Evolutionary conservation across 2,329 filamentous ascomycete genomes (phyloP).

Genomic region (Akanthomyces dipterigenus): DNA sequence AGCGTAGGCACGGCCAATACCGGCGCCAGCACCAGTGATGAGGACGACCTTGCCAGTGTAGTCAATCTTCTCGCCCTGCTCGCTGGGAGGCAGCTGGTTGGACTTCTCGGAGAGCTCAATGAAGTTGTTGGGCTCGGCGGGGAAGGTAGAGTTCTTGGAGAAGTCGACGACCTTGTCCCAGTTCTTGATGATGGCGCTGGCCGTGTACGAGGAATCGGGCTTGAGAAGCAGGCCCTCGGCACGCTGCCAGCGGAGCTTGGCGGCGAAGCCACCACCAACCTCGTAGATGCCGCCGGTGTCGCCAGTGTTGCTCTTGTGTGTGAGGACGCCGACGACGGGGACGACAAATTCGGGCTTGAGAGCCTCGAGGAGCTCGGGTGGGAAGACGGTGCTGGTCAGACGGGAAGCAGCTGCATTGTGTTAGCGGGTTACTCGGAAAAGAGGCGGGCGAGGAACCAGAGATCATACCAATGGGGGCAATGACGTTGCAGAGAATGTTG

Average conservation of each 20-base stretch:
- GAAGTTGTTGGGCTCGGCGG: conserved; percentile 81
- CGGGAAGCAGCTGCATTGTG: conserved; percentile 65
- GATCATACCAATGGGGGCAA: conserved; percentile 67
- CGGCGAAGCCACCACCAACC: conserved; percentile 83
- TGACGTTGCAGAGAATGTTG: conserved; percentile 92
- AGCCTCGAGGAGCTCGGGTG: conserved; percentile 78
- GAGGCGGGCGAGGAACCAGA: neutral
- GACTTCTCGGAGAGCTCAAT: conserved; percentile 78
- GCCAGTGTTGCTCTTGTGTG: conserved; percentile 72
- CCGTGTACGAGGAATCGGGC: conserved; percentile 80
- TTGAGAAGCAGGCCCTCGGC: conserved; percentile 83
- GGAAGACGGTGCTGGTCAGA: conserved; percentile 95
- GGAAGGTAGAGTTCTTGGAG: conserved; percentile 68
- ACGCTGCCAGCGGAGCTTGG: conserved; percentile 94
- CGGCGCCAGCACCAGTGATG: conserved; percentile 81
- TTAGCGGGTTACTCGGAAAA: conserved; percentile 14
- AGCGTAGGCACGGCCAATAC: conserved; percentile 85
- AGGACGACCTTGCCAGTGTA: conserved; percentile 82
- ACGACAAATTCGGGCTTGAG: conserved; percentile 94
- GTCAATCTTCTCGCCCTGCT: conserved; percentile 65
- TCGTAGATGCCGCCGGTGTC: conserved; percentile 92
- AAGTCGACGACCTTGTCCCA: conserved; percentile 88
- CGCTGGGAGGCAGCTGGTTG: conserved; percentile 66
- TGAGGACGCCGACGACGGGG: conserved; percentile 80
- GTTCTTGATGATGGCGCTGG: conserved; percentile 78